Base-by-base conservation (phyloP, 2,329 filamentous ascomycete species). In the Chrysoporthe deuterocubensis region DNA sequence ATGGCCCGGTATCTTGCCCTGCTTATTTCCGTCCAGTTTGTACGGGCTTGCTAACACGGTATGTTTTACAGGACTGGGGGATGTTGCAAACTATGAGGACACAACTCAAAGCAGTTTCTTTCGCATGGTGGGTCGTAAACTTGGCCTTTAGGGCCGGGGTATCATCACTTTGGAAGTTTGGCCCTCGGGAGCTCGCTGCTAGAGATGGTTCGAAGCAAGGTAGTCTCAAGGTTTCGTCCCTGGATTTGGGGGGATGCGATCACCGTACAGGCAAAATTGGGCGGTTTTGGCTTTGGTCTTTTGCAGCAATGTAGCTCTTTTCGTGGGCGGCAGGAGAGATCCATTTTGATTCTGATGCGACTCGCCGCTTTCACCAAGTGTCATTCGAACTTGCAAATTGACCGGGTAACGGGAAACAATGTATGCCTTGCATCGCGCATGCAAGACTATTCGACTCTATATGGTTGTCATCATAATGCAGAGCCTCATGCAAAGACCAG, bases 81-180 rank as follows among this genome's bases (percentile, higher is more conserved):
- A 40, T 18, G 34, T 7, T 40, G 16, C 50, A 63, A 40, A 59
- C 21, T 56, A 32, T n/a, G 59, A 67, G 32, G 43, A 48, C 18
- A 18, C 18, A 18, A 40, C 21, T 4, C 18, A 57, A 40, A 62
- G 37, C 43, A 44, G 68, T 42, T 69, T 69, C 59, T 63, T 68
- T 46, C 43, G 52, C 34, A 67, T 63, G 62, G 68, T 69, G 13
- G 65, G 68, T 9, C 65, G 59, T 1, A 69, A 34, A 50, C 48
- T 68, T n/a, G 68, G 68, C 14, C 61, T 69, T 34, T 67, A 46
- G 46, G 43, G 7, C 26, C 43, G 18, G 21, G 43, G 48, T 11
- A 48, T 34, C 43, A n/a, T 9, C 13, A 46, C 14, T 44, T 34
- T 34, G 43, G 43, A 61, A 61, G 43, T 26, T 21, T 37, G 43